phyloP scores from a whole-genome alignment of 306 rosid species.

The Castanospermum australe region DNA sequence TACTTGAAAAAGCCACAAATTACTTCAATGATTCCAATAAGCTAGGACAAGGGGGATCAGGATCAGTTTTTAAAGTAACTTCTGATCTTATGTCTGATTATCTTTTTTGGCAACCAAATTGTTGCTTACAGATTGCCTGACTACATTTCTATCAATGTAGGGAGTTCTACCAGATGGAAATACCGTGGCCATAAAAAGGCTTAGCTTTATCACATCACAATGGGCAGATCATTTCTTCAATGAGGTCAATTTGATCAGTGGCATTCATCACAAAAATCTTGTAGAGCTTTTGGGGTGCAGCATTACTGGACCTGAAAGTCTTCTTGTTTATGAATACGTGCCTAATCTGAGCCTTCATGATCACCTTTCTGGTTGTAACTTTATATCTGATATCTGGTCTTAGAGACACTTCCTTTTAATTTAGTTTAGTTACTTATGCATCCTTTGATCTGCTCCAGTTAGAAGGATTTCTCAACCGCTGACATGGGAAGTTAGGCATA shows the following conservation, averaged over 20 bases:
- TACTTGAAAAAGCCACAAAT: conserved; percentile 71
- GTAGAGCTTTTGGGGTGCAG: conserved; percentile 67
- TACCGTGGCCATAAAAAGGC: conserved; percentile 47
- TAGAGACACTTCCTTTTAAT: background rate
- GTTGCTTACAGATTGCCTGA: background rate
- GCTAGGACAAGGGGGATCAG: conserved; percentile 87
- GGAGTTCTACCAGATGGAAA: conserved; percentile 54
- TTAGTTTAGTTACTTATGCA: background rate
- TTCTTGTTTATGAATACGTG: conserved; percentile 69
- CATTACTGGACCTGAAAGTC: conserved; percentile 80
- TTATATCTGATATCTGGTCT: background rate
- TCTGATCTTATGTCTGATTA: background rate
- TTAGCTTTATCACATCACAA: conserved; percentile 55
- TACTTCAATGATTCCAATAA: conserved; percentile 57
- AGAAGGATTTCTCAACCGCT: conserved; percentile 27
- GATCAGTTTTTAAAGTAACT: conserved; percentile 68
- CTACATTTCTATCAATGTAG: conserved; percentile 19
- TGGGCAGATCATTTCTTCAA: conserved; percentile 46
- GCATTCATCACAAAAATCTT: conserved; percentile 45
- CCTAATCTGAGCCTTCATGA: conserved; percentile 62
- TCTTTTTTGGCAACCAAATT: background rate
- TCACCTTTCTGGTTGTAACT: conserved; percentile 50
- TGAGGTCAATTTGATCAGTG: conserved; percentile 45
- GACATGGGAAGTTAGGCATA: conserved; percentile 30
- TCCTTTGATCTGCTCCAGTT: background rate